Evolutionary conservation across 73 alveolate genomes (phyloP).

Genomic region (Symbiodinium pilosum): DNA sequence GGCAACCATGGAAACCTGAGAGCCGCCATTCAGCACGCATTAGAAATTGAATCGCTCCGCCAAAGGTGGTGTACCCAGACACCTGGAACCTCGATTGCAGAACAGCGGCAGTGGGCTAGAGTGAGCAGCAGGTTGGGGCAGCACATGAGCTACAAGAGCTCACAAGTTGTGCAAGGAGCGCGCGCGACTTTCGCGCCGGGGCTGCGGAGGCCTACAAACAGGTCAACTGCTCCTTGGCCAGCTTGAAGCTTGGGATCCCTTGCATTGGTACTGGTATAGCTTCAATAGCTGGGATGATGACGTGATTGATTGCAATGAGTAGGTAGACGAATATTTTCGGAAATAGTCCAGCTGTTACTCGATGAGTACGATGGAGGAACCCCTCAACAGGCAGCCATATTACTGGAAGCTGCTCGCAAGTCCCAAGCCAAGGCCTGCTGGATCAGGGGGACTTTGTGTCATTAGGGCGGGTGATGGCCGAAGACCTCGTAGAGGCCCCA

Average conservation of each 20-base stretch:
- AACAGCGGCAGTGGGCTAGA: background rate
- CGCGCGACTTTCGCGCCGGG: conserved; percentile 52
- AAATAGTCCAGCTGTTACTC: no score
- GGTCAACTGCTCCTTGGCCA: conserved; percentile 31
- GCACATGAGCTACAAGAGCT: no score
- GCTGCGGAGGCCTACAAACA: conserved; percentile 45
- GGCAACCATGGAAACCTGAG: no score
- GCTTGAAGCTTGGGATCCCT: no score
- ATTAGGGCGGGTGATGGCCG: conserved; percentile 38
- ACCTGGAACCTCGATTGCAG: conserved; percentile 27
- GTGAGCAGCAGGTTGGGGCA: no score
- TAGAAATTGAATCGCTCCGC: no score
- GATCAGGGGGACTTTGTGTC: conserved; percentile 63
- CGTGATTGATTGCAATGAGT: background rate
- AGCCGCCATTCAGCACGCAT: no score
- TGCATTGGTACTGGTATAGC: no score
- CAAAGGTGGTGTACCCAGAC: conserved; percentile 57
- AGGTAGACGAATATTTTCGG: background rate
- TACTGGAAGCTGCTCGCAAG: no score
- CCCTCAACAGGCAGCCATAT: no score
- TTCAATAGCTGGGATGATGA: background rate
- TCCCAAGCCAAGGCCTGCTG: conserved; percentile 40
- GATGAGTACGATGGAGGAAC: no score
- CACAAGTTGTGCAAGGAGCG: background rate
- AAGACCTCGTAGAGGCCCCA: conserved; percentile 30